A percentile compares a stretch with the other conserved stretches of the same genome.
phyloP scores from a whole-genome alignment of 495 filamentous ascomycete species.

The Hypoxylon fragiforme region DNA sequence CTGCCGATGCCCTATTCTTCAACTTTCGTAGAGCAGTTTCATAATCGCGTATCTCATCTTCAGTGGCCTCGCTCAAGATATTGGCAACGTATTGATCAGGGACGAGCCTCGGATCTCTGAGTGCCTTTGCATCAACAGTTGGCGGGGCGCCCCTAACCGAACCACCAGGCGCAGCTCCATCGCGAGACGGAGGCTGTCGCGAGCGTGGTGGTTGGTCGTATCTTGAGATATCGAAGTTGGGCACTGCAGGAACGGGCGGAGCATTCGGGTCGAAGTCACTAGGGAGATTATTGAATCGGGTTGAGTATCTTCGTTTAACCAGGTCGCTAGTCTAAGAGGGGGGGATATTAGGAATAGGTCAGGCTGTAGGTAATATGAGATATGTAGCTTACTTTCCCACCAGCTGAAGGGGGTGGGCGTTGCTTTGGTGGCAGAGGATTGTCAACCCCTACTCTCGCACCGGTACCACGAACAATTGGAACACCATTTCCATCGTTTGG shows the following conservation, averaged over 20 bases:
- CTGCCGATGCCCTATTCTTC: slow-evolving; percentile 79
- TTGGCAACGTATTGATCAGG: slow-evolving; percentile 77
- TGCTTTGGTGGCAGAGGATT: slow-evolving; percentile 42
- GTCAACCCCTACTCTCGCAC: slow-evolving; percentile 38
- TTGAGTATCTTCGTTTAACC: slow-evolving; percentile 92
- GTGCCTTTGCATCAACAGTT: slow-evolving; percentile 67
- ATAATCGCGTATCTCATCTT: slow-evolving; percentile 87
- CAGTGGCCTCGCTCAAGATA: slow-evolving; percentile 87
- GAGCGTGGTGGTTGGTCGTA: slow-evolving; percentile 52
- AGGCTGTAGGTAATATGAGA: not conserved
- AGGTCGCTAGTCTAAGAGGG: slow-evolving; percentile 71
- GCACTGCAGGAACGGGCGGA: slow-evolving; percentile 68
- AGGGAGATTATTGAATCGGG: slow-evolving; percentile 78
- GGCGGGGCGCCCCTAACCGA: slow-evolving; percentile 42
- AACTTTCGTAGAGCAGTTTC: slow-evolving; percentile 74
- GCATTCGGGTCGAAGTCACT: slow-evolving; percentile 64
- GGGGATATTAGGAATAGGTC: not conserved
- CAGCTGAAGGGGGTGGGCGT: slow-evolving; percentile 46
- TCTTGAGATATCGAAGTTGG: slow-evolving; percentile 56
- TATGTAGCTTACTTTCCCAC: slow-evolving; percentile 42
- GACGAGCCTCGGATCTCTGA: slow-evolving; percentile 79
- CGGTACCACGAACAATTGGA: slow-evolving; percentile 36
- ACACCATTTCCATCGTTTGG: slow-evolving; percentile 47
- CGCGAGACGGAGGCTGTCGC: slow-evolving; percentile 50
- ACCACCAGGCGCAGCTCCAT: slow-evolving; percentile 40